phyloP scores from a whole-genome alignment of 257 asterid species.

The Osmanthus fragrans region DNA sequence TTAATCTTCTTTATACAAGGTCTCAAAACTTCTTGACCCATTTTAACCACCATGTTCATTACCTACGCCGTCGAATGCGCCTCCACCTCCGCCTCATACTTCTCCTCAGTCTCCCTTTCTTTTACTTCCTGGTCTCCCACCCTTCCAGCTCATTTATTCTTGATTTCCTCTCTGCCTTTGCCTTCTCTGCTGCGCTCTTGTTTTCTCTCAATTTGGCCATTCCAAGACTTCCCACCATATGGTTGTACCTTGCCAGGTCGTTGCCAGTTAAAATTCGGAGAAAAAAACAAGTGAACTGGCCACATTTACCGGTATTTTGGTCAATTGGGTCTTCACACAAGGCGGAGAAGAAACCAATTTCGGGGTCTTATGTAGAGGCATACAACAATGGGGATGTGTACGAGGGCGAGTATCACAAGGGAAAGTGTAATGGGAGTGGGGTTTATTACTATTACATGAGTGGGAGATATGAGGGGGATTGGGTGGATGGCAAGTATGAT shows the following conservation, averaged over 20 bases:
- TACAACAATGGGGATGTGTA: slow-evolving; percentile 91
- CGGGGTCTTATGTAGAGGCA: slow-evolving; percentile 83
- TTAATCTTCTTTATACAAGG: slow-evolving; percentile 38
- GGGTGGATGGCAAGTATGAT: slow-evolving; percentile 91
- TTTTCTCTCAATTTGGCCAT: slow-evolving; percentile 84
- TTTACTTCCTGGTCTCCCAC: slow-evolving; percentile 78
- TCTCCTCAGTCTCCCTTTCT: slow-evolving; percentile 70
- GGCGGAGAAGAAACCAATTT: slow-evolving; percentile 55
- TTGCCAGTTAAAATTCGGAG: slow-evolving; percentile 61
- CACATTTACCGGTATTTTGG: slow-evolving; percentile 85
- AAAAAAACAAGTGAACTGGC: slow-evolving; percentile 41
- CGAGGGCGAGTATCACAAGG: slow-evolving; percentile 95
- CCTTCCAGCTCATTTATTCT: slow-evolving; percentile 82
- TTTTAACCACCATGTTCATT: slow-evolving; percentile 67
- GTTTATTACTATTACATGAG: slow-evolving; percentile 95
- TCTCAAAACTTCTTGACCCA: slow-evolving; percentile 54
- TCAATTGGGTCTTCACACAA: slow-evolving; percentile 74
- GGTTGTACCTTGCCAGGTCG: slow-evolving; percentile 69
- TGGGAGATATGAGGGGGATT: slow-evolving; percentile 94
- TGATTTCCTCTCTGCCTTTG: slow-evolving; percentile 85
- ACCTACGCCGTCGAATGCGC: slow-evolving; percentile 72
- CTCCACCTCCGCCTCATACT: slow-evolving; percentile 72
- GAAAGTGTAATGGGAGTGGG: slow-evolving; percentile 86
- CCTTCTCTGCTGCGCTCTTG: slow-evolving; percentile 78
- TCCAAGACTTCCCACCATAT: slow-evolving; percentile 75